phyloP scores from a whole-genome alignment of 2,329 filamentous ascomycete species.

The Ophiostoma montium region DNA sequence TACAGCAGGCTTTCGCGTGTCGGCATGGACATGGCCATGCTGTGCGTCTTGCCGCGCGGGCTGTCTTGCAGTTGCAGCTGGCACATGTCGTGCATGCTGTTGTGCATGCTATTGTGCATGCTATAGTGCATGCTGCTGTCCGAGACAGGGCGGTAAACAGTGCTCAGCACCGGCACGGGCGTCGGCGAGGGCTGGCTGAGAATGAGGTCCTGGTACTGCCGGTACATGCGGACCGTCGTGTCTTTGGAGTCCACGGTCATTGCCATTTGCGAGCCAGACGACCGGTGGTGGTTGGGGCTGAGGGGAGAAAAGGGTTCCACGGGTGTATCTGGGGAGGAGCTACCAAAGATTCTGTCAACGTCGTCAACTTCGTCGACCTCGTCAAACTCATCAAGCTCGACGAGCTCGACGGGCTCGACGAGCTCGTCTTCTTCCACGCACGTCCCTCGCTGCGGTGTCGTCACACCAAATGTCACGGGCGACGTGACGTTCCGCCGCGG shows the following conservation, averaged over 20 bases:
- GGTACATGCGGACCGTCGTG: slow-evolving; percentile 21
- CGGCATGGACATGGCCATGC: neutral
- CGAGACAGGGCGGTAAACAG: neutral
- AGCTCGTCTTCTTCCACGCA: too few species aligned
- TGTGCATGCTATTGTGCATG: neutral
- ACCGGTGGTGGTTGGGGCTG: neutral
- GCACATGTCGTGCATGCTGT: too few species aligned
- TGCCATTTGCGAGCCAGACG: slow-evolving; percentile 2
- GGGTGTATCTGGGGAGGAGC: too few species aligned
- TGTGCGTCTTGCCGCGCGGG: neutral
- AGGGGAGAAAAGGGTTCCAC: neutral
- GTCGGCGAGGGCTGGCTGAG: slow-evolving; percentile 1
- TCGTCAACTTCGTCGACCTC: neutral
- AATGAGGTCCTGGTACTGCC: slow-evolving; percentile 17
- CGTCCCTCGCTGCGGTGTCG: neutral
- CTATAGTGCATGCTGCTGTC: neutral
- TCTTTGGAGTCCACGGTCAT: slow-evolving; percentile 13
- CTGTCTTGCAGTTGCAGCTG: too few species aligned
- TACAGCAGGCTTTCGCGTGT: slow-evolving; percentile 8
- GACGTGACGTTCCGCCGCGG: slow-evolving; percentile 5
- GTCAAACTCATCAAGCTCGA: neutral
- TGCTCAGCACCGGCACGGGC: neutral
- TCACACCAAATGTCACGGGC: neutral
- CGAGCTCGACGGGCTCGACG: neutral
- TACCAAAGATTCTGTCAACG: neutral